Conservation (phyloP, 768 basidiomycete genomes). For the Mycena pura region DNA sequence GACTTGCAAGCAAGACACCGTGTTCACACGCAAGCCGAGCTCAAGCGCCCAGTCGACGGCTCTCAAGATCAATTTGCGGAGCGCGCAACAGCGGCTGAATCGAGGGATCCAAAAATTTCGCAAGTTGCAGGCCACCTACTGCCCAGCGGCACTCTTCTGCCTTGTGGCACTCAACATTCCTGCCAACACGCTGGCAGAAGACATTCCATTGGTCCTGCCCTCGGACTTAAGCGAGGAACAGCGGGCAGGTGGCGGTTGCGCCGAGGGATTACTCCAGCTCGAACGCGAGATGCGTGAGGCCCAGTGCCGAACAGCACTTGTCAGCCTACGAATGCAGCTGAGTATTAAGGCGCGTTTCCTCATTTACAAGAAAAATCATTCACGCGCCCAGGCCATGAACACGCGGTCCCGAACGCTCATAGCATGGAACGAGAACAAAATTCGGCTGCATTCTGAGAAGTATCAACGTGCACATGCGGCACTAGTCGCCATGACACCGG, state of each 20-base stretch:
- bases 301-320: slow-evolving; percentile 13
- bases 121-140: background rate
- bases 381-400: slow-evolving; percentile 3
- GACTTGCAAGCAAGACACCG: background rate
- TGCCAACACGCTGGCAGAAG: background rate
- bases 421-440: slow-evolving; percentile 13
- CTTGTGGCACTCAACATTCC: background rate
- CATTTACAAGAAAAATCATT: background rate
- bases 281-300: slow-evolving; percentile 7
- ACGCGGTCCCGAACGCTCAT: slow-evolving; percentile 15
- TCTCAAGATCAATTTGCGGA: background rate
- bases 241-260: background rate
- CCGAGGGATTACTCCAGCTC: background rate
- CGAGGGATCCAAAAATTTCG: background rate
- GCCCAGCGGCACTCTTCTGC: background rate
- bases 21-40: background rate
- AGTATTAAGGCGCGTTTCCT: slow-evolving; percentile 5
- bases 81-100: background rate
- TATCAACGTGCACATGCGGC: slow-evolving; percentile 17
- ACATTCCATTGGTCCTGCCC: background rate
- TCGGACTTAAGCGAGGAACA: background rate
- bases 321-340: slow-evolving; percentile 9
- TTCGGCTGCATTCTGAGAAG: slow-evolving; percentile 5
- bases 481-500: slow-evolving; percentile 10
- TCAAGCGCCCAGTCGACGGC: background rate